A percentile compares a stretch with the other conserved stretches of the same genome.
phyloP scores from a whole-genome alignment of 352 stramenopile species.

The Phytopythium helicoides region DNA sequence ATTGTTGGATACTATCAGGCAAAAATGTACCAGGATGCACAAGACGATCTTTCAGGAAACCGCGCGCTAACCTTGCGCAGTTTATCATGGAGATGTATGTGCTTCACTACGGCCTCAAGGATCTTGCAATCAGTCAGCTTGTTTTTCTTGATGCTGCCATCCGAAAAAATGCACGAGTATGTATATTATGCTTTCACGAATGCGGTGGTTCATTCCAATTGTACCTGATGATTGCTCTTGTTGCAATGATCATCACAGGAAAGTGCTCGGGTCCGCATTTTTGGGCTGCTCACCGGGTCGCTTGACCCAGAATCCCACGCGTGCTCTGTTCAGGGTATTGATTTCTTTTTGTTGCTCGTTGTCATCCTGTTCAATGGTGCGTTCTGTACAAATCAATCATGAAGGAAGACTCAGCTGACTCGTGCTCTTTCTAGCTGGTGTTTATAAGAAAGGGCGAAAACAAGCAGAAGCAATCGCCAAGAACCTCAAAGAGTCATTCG shows the following conservation, averaged over 20 bases:
- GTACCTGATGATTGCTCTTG: neutral
- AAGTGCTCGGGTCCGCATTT: constrained; percentile 63
- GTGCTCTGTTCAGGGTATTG: constrained; percentile 67
- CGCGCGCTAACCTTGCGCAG: constrained; percentile 55
- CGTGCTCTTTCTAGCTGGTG: constrained; percentile 34
- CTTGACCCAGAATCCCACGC: constrained; percentile 75
- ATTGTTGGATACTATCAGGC: constrained; percentile 79
- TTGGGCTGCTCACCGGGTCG: constrained; percentile 66
- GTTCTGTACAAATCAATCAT: neutral
- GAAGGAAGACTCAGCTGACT: neutral
- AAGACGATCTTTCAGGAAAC: constrained; percentile 65
- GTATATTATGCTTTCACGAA: constrained; percentile 6
- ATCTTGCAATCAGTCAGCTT: constrained; percentile 75
- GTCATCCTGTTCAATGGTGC: constrained; percentile 77
- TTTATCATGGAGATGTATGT: constrained; percentile 87
- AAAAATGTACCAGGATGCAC: constrained; percentile 78
- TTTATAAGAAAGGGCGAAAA: constrained; percentile 69
- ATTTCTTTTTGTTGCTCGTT: constrained; percentile 77
- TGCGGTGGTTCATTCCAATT: neutral
- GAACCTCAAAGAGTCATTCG: constrained; percentile 66
- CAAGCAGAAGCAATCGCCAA: constrained; percentile 64
- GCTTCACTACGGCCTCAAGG: constrained; percentile 76
- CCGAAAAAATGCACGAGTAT: constrained; percentile 52
- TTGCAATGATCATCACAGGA: constrained; percentile 22
- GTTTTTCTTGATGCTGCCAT: constrained; percentile 77